These are phyloP conservation scores for Erythrophleum ivorense DNA, from an alignment of 331 rosid species.

Conservation along the genomic window DNA sequence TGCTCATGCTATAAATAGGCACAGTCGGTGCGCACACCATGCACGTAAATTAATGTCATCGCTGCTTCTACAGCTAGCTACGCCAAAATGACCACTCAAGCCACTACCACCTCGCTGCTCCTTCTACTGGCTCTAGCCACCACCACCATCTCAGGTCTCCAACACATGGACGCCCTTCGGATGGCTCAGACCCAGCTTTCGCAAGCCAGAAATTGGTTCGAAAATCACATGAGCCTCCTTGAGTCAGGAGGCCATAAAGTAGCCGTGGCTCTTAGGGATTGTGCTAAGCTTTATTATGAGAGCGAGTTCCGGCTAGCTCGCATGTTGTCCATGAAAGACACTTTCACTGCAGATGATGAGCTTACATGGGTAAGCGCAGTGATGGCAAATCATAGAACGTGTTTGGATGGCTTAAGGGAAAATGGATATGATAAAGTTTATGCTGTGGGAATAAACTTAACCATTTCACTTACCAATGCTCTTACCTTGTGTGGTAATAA, in stretches of 20 bases:
- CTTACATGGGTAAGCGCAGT: conserved; percentile 38
- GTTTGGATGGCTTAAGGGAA: conserved; percentile 45
- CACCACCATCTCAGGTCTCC: neutral
- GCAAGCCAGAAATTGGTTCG: neutral
- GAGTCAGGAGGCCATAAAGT: no score
- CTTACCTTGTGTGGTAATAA: conserved; percentile 31
- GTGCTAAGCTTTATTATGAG: conserved; percentile 45
- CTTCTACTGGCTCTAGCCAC: conserved; percentile 8
- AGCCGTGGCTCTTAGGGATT: conserved; percentile 42
- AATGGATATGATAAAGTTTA: conserved; percentile 26
- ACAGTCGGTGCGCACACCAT: neutral
- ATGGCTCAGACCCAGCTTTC: conserved; percentile 29
- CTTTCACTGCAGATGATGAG: conserved; percentile 31
- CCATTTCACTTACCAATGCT: conserved; percentile 24
- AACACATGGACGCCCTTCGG: conserved; percentile 12
- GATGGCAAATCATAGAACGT: neutral
- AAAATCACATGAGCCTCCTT: no score
- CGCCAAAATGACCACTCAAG: neutral
- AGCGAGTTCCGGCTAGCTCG: conserved; percentile 35
- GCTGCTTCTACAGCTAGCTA: no score
- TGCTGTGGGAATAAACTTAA: conserved; percentile 32
- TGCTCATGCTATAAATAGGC: no score
- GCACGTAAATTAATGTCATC: neutral
- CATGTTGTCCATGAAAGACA: conserved; percentile 20
- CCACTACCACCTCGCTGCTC: neutral